Percentiles rank a stretch among this genome's conserved stretches.
These are phyloP conservation scores for Ceriops zippeliana DNA, from an alignment of 345 rosid species.

Conservation along the genomic window DNA sequence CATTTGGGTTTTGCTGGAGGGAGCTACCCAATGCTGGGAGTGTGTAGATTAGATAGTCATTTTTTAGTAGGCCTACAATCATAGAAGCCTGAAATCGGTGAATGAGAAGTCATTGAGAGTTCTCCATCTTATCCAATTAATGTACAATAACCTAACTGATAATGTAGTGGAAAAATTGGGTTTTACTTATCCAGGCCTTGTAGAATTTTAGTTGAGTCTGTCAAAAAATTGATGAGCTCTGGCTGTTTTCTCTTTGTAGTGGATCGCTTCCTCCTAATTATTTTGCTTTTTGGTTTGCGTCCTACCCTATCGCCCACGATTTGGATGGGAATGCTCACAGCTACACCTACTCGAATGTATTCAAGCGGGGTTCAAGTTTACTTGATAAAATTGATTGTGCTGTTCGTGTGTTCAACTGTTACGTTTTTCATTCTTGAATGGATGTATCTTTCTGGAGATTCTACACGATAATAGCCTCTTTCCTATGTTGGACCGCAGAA, in stretches of 20 bases:
- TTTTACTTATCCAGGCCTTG: slow-evolving; percentile 31
- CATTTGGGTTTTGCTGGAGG: slow-evolving; percentile 34
- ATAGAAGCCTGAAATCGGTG: slow-evolving; percentile 37
- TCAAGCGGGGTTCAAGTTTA: neutral
- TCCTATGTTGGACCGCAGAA: neutral
- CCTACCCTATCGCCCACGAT: too few relatives aligned
- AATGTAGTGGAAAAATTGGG: slow-evolving; percentile 36
- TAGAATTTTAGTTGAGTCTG: slow-evolving; percentile 26
- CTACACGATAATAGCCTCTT: neutral
- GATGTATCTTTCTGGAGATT: neutral
- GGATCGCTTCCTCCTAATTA: too few relatives aligned
- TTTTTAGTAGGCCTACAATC: slow-evolving; percentile 52
- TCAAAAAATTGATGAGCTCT: neutral
- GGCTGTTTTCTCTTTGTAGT: too few relatives aligned
- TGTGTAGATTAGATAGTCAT: slow-evolving; percentile 74
- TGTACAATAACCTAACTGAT: slow-evolving; percentile 59
- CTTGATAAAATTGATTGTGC: neutral
- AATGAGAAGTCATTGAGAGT: slow-evolving; percentile 38
- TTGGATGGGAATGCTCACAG: too few relatives aligned
- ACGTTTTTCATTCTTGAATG: neutral
- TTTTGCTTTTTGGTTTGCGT: too few relatives aligned
- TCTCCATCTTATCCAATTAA: slow-evolving; percentile 35
- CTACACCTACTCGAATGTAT: neutral
- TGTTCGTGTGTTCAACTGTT: neutral
- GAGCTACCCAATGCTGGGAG: slow-evolving; percentile 40